Percentiles rank a stretch among this genome's conserved stretches.
Evolutionary conservation across 2,329 filamentous ascomycete genomes (phyloP).

Genomic region (Diaporthe sp.): DNA sequence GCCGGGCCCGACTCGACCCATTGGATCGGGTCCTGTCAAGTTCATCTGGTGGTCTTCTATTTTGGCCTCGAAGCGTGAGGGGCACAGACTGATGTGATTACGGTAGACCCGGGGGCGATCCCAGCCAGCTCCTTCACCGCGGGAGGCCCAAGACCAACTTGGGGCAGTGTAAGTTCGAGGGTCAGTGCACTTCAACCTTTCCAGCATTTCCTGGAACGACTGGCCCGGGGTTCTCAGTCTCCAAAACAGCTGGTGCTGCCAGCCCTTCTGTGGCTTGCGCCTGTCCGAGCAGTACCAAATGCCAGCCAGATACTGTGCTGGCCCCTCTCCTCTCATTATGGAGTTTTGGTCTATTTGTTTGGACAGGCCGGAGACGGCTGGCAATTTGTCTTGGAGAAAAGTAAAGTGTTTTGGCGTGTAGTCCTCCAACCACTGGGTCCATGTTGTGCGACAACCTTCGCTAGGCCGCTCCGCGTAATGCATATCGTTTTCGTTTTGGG

Average conservation of each 20-base stretch:
- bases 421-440: background rate
- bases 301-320: background rate
- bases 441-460: background rate
- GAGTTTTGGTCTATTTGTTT: background rate
- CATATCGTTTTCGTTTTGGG: background rate
- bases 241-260: background rate
- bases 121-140: background rate
- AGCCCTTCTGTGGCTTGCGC: background rate
- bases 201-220: background rate
- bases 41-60: background rate
- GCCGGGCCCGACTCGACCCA: background rate
- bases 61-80: background rate
- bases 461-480: background rate
- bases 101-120: too few species aligned
- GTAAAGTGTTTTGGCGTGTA: background rate
- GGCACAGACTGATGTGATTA: background rate
- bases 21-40: background rate
- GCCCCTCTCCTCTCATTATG: background rate
- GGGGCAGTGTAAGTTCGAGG: background rate
- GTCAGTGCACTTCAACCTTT: background rate
- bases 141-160: slow-evolving; percentile 1
- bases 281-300: background rate
- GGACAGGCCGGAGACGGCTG: background rate
- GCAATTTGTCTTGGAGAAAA: background rate
- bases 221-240: accelerated